Percentiles rank a stretch among this genome's conserved stretches.
These are phyloP conservation scores for Apostasia shenzhenica DNA, from an alignment of 106 monocot genomes.

Conservation along the genomic window DNA sequence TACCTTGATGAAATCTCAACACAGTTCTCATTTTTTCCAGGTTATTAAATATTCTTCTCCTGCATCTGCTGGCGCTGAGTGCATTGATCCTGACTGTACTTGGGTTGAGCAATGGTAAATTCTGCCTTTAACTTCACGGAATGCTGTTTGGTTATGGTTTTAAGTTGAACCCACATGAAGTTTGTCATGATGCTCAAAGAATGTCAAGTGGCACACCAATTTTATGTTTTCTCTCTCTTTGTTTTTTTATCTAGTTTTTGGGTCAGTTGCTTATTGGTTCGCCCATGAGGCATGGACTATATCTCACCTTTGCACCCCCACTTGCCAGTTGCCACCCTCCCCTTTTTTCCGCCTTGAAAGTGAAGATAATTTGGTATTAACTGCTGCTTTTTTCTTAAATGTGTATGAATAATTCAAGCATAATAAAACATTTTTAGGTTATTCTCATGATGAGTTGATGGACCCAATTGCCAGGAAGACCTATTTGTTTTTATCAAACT, in stretches of 20 bases:
- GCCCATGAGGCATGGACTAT: too few species aligned
- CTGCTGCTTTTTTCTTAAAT: too few species aligned
- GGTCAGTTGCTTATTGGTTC: not conserved
- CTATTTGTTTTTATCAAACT: too few species aligned
- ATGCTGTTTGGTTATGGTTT: not conserved
- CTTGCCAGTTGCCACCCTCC: too few species aligned
- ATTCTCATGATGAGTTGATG: too few species aligned
- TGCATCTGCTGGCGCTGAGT: conserved; percentile 23
- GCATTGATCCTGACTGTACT: conserved; percentile 22
- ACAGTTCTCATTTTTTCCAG: conserved; percentile 2
- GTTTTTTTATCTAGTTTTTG: not conserved
- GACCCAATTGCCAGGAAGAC: too few species aligned
- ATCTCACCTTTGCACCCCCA: too few species aligned
- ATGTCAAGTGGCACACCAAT: not conserved
- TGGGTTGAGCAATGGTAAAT: conserved; percentile 27
- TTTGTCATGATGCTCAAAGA: not conserved
- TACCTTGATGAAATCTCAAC: not conserved
- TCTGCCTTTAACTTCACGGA: not conserved
- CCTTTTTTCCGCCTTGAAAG: too few species aligned
- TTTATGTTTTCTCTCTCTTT: not conserved
- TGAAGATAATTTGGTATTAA: too few species aligned
- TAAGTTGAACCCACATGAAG: not conserved
- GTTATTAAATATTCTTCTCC: conserved; percentile 31
- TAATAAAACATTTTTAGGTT: too few species aligned
- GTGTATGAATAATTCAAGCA: too few species aligned